A percentile compares a stretch with the other conserved stretches of the same genome.
Evolutionary conservation across 2,329 filamentous ascomycete species (phyloP).

Genomic region (Samsoniella hepiali): DNA sequence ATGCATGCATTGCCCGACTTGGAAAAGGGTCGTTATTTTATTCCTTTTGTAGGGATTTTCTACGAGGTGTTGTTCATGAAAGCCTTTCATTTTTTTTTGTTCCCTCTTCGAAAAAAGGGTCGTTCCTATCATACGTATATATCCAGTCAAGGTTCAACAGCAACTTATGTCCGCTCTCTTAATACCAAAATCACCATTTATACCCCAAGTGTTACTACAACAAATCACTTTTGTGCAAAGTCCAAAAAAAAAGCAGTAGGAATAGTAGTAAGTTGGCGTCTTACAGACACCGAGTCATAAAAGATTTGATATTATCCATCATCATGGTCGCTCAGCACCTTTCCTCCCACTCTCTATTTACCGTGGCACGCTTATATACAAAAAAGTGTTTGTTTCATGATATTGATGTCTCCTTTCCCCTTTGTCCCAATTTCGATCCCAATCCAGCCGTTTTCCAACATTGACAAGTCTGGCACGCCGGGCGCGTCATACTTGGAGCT

Average conservation of each 20-base stretch:
- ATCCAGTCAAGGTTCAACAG: neutral
- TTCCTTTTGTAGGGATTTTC: no score
- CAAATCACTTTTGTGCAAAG: neutral
- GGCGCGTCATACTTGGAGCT: neutral
- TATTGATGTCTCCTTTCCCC: neutral
- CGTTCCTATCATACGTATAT: neutral
- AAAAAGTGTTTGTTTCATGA: conserved; percentile 5
- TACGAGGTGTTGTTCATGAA: no score
- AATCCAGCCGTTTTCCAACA: neutral
- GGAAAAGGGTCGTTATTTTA: no score
- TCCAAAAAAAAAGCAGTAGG: neutral
- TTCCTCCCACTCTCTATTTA: neutral
- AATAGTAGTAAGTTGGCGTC: neutral
- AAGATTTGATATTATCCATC: conserved; percentile 8
- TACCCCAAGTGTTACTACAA: neutral
- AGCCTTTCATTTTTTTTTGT: neutral
- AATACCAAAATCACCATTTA: neutral
- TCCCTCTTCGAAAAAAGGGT: no score
- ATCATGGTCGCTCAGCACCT: neutral
- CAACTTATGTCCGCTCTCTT: neutral
- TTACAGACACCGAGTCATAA: conserved; percentile 6
- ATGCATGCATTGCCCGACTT: no score
- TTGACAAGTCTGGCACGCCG: neutral
- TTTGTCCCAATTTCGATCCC: neutral
- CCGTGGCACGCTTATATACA: conserved; percentile 6